phyloP scores from a whole-genome alignment of 768 basidiomycete species.

The Calocybe cyanea region DNA sequence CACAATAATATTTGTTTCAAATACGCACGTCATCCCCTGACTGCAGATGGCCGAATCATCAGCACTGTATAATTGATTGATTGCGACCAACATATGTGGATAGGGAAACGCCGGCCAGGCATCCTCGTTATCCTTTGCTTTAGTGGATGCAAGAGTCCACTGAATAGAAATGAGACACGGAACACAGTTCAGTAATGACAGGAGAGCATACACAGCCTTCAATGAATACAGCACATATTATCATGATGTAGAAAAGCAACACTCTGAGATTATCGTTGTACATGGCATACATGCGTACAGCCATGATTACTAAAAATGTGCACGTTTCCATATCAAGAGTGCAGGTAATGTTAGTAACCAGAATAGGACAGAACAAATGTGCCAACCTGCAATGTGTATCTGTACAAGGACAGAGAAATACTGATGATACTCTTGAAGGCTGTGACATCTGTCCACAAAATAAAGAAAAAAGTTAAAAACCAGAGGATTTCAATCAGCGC shows the following conservation, averaged over 20 bases:
- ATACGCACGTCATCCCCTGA: conserved; percentile 4
- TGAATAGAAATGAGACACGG: conserved; percentile 10
- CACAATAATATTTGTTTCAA: background rate
- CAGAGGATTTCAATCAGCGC: conserved; percentile 1
- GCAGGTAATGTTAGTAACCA: no score
- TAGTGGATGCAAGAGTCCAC: conserved; percentile 24
- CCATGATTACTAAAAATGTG: conserved; percentile 20
- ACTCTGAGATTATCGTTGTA: conserved; percentile 30
- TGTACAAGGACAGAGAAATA: conserved; percentile 14
- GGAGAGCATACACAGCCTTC: conserved; percentile 30
- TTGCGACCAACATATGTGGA: conserved; percentile 23
- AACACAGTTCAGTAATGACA: background rate
- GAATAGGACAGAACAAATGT: background rate
- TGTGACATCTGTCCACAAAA: conserved; percentile 7
- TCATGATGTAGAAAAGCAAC: conserved; percentile 22
- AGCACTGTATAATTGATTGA: no score
- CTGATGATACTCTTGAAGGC: conserved; percentile 13
- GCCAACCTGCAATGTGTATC: conserved; percentile 11
- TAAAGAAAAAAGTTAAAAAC: no score
- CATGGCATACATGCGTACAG: conserved; percentile 41
- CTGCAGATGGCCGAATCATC: background rate
- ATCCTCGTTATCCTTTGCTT: conserved; percentile 17
- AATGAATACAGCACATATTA: conserved; percentile 19
- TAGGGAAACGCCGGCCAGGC: conserved; percentile 18
- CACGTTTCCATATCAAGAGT: no score